phyloP scores from a whole-genome alignment of 352 stramenopile genomes.

The Phytopythium boreale region DNA sequence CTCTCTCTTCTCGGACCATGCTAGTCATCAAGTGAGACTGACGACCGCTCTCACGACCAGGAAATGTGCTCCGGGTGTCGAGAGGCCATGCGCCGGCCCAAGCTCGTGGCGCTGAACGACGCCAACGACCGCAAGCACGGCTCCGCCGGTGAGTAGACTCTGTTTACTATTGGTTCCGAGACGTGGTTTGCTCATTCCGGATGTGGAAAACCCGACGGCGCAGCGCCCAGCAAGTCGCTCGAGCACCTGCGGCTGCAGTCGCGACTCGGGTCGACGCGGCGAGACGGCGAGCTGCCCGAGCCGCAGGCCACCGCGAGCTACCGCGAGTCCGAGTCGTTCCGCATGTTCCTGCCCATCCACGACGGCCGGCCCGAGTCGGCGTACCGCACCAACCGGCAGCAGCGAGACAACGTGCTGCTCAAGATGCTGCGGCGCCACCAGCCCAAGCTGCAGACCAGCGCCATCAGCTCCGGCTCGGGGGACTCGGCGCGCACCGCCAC shows the following conservation, averaged over 20 bases:
- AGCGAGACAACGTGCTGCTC: constrained; percentile 49
- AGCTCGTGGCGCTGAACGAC: constrained; percentile 36
- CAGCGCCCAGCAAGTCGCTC: constrained; percentile 14
- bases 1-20: not conserved
- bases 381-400: constrained; percentile 37
- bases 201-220: no score
- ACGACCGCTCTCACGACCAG: constrained; percentile 9
- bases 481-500: constrained; percentile 1
- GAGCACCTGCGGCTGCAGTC: constrained; percentile 27
- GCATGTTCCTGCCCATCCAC: constrained; percentile 59
- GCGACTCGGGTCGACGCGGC: constrained; percentile 27
- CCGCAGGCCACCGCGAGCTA: constrained; percentile 25
- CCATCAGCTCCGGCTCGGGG: not conserved
- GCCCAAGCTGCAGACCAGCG: constrained; percentile 7
- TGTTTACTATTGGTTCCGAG: no score
- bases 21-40: not conserved
- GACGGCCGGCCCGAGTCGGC: constrained; percentile 30
- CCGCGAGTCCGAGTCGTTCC: constrained; percentile 45
- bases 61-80: constrained; percentile 57
- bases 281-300: constrained; percentile 32
- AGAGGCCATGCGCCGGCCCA: constrained; percentile 47
- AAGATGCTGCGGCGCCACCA: constrained; percentile 52
- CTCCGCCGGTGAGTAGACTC: constrained; percentile 11
- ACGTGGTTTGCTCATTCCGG: not conserved
- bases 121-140: constrained; percentile 19